Evolutionary conservation across 163 green algal genomes (phyloP).

Genomic region (Chlamydomonas reinhardtii): DNA sequence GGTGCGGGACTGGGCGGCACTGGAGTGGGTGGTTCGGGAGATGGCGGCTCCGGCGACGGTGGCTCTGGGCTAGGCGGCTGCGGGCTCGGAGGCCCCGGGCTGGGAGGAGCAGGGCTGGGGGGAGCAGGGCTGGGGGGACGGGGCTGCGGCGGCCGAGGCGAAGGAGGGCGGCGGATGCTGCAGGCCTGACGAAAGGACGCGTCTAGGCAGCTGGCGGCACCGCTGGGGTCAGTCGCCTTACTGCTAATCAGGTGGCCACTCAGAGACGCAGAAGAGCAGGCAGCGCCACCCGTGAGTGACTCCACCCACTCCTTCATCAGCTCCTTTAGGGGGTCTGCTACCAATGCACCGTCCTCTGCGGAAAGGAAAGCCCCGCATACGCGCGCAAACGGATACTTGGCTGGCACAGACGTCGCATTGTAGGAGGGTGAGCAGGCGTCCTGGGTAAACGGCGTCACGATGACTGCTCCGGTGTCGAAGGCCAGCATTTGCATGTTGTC

Average conservation of each 20-base stretch:
- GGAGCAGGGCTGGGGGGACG: neutral
- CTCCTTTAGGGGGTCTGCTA: too few species aligned
- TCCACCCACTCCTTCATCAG: neutral
- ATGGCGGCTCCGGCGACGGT: too few species aligned
- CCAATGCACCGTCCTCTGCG: too few species aligned
- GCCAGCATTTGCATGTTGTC: neutral
- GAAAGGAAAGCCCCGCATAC: neutral
- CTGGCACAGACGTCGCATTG: neutral
- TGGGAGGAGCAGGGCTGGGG: neutral
- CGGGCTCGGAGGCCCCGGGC: too few species aligned
- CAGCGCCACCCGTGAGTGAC: too few species aligned
- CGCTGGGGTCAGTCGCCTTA: neutral
- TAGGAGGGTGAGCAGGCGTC: neutral
- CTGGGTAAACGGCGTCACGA: neutral
- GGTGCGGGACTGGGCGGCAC: neutral
- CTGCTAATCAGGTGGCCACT: neutral
- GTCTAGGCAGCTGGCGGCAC: neutral
- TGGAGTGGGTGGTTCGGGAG: too few species aligned
- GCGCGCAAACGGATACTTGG: neutral
- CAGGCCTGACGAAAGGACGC: neutral
- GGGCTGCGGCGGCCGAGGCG: neutral
- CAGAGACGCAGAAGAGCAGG: too few species aligned
- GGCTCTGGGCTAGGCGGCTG: too few species aligned
- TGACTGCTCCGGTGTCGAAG: neutral
- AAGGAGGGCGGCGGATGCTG: neutral